Evolutionary conservation across 2,329 filamentous ascomycete species (phyloP).

Genomic region (Hypoxylon sp.): DNA sequence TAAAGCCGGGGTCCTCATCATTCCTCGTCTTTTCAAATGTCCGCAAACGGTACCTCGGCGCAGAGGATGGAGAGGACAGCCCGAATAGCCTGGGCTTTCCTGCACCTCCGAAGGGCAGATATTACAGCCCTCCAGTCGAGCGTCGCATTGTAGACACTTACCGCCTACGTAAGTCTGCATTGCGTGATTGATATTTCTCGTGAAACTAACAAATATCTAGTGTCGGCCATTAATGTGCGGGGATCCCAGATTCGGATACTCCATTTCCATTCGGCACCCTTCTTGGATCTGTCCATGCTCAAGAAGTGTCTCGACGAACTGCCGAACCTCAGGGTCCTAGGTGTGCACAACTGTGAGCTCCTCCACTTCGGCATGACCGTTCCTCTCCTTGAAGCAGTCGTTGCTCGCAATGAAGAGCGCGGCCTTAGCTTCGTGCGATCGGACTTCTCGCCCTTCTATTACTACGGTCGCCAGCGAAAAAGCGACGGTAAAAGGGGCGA

Average conservation of each 20-base stretch:
- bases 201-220: conserved; percentile 25
- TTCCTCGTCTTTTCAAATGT: conserved; percentile 24
- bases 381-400: conserved; percentile 39
- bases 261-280: conserved; percentile 45
- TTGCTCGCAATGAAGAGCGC: conserved; percentile 27
- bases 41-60: background rate
- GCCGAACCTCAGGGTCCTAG: conserved; percentile 42
- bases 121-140: background rate
- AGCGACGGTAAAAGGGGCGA: conserved; percentile 36
- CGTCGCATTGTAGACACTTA: background rate
- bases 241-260: conserved; percentile 43
- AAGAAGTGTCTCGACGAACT: conserved; percentile 37
- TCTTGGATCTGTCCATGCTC: conserved; percentile 42
- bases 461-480: conserved; percentile 33
- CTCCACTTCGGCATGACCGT: conserved; percentile 45
- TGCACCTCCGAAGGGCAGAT: conserved; percentile 5
- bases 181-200: background rate
- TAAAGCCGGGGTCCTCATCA: background rate
- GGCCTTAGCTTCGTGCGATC: background rate
- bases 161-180: conserved; percentile 13
- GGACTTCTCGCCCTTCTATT: conserved; percentile 45
- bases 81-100: conserved; percentile 5
- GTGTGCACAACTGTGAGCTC: conserved; percentile 50
- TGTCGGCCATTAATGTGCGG: conserved; percentile 21
- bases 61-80: background rate